Percentiles rank a stretch among this genome's conserved stretches.
Conservation (phyloP, 1,284 basidiomycete genomes). For the Erythrobasidium hasegawianum region DNA sequence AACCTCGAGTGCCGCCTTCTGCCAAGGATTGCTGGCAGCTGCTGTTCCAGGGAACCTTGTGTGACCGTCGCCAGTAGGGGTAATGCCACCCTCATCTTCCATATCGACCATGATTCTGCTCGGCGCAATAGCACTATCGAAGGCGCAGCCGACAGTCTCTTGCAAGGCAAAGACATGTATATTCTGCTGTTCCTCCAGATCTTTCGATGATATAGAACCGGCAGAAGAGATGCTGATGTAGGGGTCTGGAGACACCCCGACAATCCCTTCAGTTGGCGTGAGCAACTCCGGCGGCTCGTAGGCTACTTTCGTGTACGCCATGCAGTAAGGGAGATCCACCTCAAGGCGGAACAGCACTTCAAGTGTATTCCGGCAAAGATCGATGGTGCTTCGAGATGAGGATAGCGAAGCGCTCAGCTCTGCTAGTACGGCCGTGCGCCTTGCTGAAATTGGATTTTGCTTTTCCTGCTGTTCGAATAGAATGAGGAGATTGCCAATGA, state of each 20-base stretch:
- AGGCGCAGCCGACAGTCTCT: constrained; percentile 35
- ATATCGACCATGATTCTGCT: constrained; percentile 25
- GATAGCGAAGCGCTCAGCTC: constrained; percentile 25
- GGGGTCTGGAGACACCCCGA: constrained; percentile 4
- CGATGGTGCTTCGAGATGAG: constrained; percentile 30
- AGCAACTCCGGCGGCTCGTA: constrained; percentile 30
- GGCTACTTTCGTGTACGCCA: constrained; percentile 26
- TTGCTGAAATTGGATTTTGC: constrained; percentile 8
- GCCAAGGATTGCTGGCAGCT: constrained; percentile 16
- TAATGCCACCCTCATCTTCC: constrained; percentile 9
- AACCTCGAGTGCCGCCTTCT: constrained; percentile 22
- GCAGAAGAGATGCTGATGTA: constrained; percentile 30
- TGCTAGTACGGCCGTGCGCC: constrained; percentile 17
- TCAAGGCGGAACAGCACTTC: constrained; percentile 27
- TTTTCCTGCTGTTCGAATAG: constrained; percentile 24
- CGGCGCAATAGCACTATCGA: constrained; percentile 27
- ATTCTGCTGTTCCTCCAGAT: constrained; percentile 23
- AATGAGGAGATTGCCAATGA: constrained; percentile 33
- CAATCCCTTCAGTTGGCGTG: not conserved
- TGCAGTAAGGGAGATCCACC: constrained; percentile 26
- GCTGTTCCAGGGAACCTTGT: not conserved
- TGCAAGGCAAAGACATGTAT: constrained; percentile 33
- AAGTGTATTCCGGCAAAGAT: constrained; percentile 31
- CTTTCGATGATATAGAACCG: constrained; percentile 23
- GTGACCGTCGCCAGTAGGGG: not conserved